Percentiles rank a stretch among this genome's conserved stretches.
phyloP scores from a whole-genome alignment of 2,329 filamentous ascomycete genomes.

The Fusarium miscanthi region DNA sequence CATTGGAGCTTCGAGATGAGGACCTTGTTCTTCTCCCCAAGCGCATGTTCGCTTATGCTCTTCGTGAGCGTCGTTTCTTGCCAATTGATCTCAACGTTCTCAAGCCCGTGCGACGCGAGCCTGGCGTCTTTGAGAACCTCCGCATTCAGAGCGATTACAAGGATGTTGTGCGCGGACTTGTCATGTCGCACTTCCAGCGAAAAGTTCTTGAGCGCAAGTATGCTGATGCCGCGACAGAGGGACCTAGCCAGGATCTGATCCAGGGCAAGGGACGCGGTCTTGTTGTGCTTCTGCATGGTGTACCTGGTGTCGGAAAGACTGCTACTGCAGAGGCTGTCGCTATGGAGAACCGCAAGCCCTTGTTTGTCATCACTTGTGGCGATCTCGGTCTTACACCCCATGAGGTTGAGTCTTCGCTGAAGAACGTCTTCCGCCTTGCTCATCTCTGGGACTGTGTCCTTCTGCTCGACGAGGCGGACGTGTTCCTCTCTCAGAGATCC shows the following conservation, averaged over 20 bases:
- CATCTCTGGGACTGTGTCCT: conserved; percentile 54
- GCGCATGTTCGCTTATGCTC: conserved; percentile 56
- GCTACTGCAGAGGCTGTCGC: conserved; percentile 58
- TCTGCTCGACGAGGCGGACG: conserved; percentile 53
- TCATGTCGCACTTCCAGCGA: conserved; percentile 55
- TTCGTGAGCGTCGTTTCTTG: conserved; percentile 55
- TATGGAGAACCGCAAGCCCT: conserved; percentile 55
- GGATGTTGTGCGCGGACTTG: conserved; percentile 54
- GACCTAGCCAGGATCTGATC: conserved; percentile 54
- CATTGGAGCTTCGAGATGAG: conserved; percentile 43
- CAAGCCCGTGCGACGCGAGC: conserved; percentile 51
- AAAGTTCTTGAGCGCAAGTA: conserved; percentile 52
- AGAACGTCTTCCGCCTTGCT: conserved; percentile 57
- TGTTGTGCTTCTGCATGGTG: conserved; percentile 58
- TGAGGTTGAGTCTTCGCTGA: conserved; percentile 55
- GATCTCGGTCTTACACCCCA: conserved; percentile 57
- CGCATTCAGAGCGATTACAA: conserved; percentile 56
- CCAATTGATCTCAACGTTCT: conserved; percentile 51
- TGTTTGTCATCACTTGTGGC: conserved; percentile 62
- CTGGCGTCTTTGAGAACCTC: conserved; percentile 54
- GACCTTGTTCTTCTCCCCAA: conserved; percentile 53
- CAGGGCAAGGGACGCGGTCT: conserved; percentile 59
- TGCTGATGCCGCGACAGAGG: conserved; percentile 44
- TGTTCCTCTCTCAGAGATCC: conserved; percentile 49
- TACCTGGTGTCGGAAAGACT: conserved; percentile 62